These are phyloP conservation scores for Limtongia smithiae DNA, from an alignment of 805 yeast species.

Conservation along the genomic window DNA sequence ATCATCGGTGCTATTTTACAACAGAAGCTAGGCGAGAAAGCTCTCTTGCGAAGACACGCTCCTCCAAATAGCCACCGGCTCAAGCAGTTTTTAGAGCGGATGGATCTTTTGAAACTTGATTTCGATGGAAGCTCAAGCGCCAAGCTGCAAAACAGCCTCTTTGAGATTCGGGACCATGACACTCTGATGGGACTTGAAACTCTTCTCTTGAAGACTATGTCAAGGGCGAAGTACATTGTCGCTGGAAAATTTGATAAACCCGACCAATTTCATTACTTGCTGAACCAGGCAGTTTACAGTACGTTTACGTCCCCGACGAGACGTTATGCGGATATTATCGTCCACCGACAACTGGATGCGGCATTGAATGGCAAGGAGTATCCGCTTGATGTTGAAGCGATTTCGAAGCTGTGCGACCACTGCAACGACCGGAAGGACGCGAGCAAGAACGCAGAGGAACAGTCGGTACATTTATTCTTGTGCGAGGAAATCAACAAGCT, in stretches of 20 bases:
- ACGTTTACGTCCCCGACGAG: conserved; percentile 92
- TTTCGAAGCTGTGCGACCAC: conserved; percentile 82
- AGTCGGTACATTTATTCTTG: conserved; percentile 79
- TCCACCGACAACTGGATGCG: conserved; percentile 83
- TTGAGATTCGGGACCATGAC: conserved; percentile 56
- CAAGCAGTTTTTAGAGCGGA: conserved; percentile 71
- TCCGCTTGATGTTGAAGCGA: conserved; percentile 46
- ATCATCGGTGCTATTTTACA: conserved; percentile 80
- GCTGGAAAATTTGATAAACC: conserved; percentile 86
- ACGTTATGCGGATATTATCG: conserved; percentile 87
- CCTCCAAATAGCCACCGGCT: conserved; percentile 78
- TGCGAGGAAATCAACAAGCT: conserved; percentile 80
- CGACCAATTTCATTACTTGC: conserved; percentile 71
- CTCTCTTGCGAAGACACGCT: conserved; percentile 82
- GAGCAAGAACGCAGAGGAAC: conserved; percentile 89
- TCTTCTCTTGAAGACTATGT: conserved; percentile 72
- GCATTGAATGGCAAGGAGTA: conserved; percentile 43
- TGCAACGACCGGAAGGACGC: conserved; percentile 95
- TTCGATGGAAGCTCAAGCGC: conserved; percentile 74
- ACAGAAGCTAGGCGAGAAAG: conserved; percentile 70
- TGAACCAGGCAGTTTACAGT: conserved; percentile 80
- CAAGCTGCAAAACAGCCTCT: conserved; percentile 65
- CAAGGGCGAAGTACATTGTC: conserved; percentile 79
- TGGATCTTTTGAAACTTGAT: conserved; percentile 49
- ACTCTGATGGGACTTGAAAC: conserved; percentile 75